A percentile compares a stretch with the other conserved stretches of the same genome.
phyloP scores from a whole-genome alignment of 1,139 yeast genomes.

The Lodderomyces parapsilosis region DNA sequence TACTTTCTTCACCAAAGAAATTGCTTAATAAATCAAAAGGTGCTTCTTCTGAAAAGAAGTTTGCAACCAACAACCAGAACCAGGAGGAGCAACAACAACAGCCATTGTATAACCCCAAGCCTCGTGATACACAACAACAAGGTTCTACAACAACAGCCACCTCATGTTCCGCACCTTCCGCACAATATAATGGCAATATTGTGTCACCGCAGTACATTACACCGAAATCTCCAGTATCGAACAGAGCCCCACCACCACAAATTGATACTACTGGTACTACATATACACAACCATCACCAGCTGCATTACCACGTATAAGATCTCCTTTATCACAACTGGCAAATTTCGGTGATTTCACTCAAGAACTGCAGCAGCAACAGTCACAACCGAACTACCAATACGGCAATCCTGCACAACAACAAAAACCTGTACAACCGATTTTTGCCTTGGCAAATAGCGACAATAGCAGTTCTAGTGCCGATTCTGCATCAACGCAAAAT shows the following conservation, averaged over 20 bases:
- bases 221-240: background rate
- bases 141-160: background rate
- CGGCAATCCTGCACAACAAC: background rate
- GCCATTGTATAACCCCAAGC: background rate
- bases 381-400: background rate
- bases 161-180: constrained; percentile 1
- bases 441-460: constrained; percentile 8
- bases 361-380: background rate
- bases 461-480: constrained; percentile 9
- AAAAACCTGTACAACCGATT: background rate
- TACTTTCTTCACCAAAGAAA: constrained; percentile 10
- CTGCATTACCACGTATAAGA: constrained; percentile 5
- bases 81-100: background rate
- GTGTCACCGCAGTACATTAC: background rate
- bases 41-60: background rate
- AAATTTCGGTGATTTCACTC: constrained; percentile 2
- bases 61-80: background rate
- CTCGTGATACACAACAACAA: background rate
- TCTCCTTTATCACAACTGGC: constrained; percentile 14
- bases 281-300: background rate
- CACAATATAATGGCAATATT: constrained; percentile 1
- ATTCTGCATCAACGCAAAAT: constrained; percentile 5
- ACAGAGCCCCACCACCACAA: background rate
- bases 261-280: constrained; percentile 4
- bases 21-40: constrained; percentile 2